These are phyloP conservation scores for Torulaspora microellipsoides DNA, from an alignment of 805 yeast species.

Conservation along the genomic window DNA sequence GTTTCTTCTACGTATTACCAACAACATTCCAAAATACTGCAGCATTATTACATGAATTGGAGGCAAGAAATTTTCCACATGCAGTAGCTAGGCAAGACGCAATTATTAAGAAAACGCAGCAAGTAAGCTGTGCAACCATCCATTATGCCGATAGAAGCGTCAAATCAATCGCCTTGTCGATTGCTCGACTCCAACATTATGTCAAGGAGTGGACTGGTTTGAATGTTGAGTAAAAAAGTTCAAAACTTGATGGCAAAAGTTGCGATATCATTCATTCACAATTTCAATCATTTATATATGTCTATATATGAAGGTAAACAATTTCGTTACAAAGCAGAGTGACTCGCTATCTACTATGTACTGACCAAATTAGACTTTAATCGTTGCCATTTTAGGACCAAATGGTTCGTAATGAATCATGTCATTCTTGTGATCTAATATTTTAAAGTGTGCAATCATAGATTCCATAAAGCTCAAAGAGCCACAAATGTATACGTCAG, in stretches of 20 bases:
- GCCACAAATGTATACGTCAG: constrained; percentile 34
- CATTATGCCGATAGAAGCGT: neutral
- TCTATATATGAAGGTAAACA: neutral
- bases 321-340: neutral
- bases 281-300: neutral
- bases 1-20: constrained; percentile 56
- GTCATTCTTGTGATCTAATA: constrained; percentile 23
- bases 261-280: neutral
- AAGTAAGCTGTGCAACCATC: constrained; percentile 2
- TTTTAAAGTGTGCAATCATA: constrained; percentile 22
- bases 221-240: constrained; percentile 13
- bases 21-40: constrained; percentile 49
- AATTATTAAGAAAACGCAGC: constrained; percentile 10
- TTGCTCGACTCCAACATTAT: constrained; percentile 6
- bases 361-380: constrained; percentile 12
- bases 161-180: constrained; percentile 1
- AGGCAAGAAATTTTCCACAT: constrained; percentile 36
- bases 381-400: constrained; percentile 35
- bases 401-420: constrained; percentile 33
- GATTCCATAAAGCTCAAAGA: constrained; percentile 29
- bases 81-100: constrained; percentile 25
- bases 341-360: too few relatives aligned
- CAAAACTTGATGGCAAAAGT: neutral
- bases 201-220: constrained; percentile 25
- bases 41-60: constrained; percentile 45